A percentile compares a stretch with the other conserved stretches of the same genome.
These are phyloP conservation scores for Monosporascus sp. DNA, from an alignment of 2,329 filamentous ascomycete species.

Conservation along the genomic window DNA sequence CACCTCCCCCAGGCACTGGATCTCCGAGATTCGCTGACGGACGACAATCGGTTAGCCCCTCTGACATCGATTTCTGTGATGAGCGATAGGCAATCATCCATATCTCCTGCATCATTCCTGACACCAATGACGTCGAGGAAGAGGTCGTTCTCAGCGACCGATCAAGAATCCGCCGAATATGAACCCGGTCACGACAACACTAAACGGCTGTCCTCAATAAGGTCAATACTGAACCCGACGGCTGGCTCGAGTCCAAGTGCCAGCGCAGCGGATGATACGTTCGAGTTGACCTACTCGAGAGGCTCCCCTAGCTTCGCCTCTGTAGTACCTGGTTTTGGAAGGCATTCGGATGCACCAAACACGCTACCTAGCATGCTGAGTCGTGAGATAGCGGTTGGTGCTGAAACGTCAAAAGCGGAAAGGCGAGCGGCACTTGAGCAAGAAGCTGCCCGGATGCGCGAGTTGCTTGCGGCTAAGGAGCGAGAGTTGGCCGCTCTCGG, in stretches of 20 bases:
- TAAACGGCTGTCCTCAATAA: constrained; percentile 68
- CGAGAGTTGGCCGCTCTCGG: constrained; percentile 58
- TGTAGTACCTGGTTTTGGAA: constrained; percentile 36
- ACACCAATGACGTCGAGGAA: constrained; percentile 51
- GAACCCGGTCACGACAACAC: constrained; percentile 42
- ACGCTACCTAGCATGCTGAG: constrained; percentile 20
- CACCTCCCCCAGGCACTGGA: constrained; percentile 34
- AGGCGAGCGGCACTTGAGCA: constrained; percentile 61
- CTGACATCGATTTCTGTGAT: constrained; percentile 41
- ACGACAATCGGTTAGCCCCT: constrained; percentile 56
- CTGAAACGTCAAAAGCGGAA: constrained; percentile 53
- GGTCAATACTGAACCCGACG: constrained; percentile 64
- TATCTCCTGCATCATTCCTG: constrained; percentile 57
- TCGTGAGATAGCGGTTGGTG: constrained; percentile 34
- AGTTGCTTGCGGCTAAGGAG: constrained; percentile 68
- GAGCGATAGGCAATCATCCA: constrained; percentile 49
- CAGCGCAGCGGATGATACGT: constrained; percentile 26
- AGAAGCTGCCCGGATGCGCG: constrained; percentile 72
- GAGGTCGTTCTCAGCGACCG: constrained; percentile 60
- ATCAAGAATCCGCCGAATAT: constrained; percentile 40
- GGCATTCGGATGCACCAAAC: constrained; percentile 30
- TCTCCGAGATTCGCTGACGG: constrained; percentile 38
- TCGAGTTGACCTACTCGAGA: constrained; percentile 31
- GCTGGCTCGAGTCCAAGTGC: constrained; percentile 18
- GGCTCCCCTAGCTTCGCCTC: not conserved